Evolutionary conservation across 306 rosid species (phyloP).

Genomic region (Pterocarpus santalinus): DNA sequence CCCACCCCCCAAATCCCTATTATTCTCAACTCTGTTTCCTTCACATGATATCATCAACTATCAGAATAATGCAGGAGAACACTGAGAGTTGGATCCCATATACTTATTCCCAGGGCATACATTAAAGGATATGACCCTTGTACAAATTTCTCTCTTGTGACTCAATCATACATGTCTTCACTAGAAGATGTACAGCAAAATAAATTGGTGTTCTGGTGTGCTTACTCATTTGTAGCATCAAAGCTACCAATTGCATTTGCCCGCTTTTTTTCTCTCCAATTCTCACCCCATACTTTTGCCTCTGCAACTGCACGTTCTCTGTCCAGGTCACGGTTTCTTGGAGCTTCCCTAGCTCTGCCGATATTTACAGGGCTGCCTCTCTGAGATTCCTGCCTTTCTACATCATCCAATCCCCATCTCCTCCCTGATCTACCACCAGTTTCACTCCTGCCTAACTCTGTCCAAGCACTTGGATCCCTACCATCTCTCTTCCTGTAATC

Average conservation of each 20-base stretch:
- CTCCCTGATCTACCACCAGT: conserved; percentile 90
- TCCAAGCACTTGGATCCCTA: conserved; percentile 61
- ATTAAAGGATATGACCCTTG: conserved; percentile 48
- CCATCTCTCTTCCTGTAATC: conserved; percentile 76
- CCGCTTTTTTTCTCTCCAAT: conserved; percentile 93
- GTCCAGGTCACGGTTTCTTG: conserved; percentile 89
- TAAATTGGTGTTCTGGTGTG: conserved; percentile 35
- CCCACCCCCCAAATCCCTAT: conserved; percentile 6
- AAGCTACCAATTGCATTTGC: conserved; percentile 86
- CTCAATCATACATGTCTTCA: conserved; percentile 55
- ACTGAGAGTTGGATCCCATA: conserved; percentile 55
- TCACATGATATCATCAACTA: conserved; percentile 40
- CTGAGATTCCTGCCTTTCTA: conserved; percentile 76
- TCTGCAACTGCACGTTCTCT: conserved; percentile 97
- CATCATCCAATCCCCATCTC: conserved; percentile 82
- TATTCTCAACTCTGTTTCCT: conserved; percentile 44
- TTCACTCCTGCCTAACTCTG: conserved; percentile 67
- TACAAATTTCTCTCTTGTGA: conserved; percentile 49
- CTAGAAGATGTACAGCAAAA: conserved; percentile 43
- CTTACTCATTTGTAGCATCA: conserved; percentile 83
- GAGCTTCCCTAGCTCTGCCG: conserved; percentile 82
- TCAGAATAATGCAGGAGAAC: conserved; percentile 43
- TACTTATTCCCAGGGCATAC: conserved; percentile 52
- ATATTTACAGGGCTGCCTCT: conserved; percentile 84
- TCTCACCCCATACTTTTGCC: conserved; percentile 97